Evolutionary conservation across 129 eudicot species (phyloP), one percentile per base, ranked within the genome.

Genomic region (Silybum marianum): DNA sequence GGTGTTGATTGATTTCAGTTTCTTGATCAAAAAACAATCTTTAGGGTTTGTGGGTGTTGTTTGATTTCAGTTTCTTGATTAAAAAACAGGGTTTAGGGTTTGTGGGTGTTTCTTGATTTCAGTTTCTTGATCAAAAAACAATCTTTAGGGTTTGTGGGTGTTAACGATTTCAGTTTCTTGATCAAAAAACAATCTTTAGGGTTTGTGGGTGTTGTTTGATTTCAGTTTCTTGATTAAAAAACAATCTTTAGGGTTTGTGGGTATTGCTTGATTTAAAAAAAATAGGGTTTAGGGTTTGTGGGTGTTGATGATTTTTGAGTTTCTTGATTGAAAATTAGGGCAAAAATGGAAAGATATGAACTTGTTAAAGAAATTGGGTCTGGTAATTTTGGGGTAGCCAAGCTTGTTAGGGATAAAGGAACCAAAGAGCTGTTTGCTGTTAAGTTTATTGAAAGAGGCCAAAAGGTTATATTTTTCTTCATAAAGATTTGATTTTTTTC

Each of bases 301-400:
- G 81, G 71, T 75, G 19, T 75, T 26, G 40, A 69, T 82, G 69
- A 46, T 84, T 73, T 84, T 73, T 84, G 21, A n/a, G 71, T 72
- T 76, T 75, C 76, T 51, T 82, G 76, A 51, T 58, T 30, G 23
- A 60, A 32, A 32, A 26, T 73, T 38, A 44, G 38, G 69, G 44
- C 46, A 62, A 72, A 51, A 7, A 91, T 91, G 96, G 96, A 91
- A 67, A 74, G 96, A 11, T 91, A 91, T 71, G 93, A 89, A 67
- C 75, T 82, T 70, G 84, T 91, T 38, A 91, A 84, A 85, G 91
- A 91, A 72, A 80, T 91, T 51, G 96, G 96, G 81, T 87, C 93
- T 73, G 96, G 96, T 25, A 91, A 85, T 48, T 89, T 91, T 85
- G 96, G 93, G 22, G 91, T 87, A 26, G 96, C 96, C 19, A 91